Evolutionary conservation across 2,329 filamentous ascomycete species (phyloP), one percentile per base, ranked within the genome.

Genomic region (Alternaria arborescens): DNA sequence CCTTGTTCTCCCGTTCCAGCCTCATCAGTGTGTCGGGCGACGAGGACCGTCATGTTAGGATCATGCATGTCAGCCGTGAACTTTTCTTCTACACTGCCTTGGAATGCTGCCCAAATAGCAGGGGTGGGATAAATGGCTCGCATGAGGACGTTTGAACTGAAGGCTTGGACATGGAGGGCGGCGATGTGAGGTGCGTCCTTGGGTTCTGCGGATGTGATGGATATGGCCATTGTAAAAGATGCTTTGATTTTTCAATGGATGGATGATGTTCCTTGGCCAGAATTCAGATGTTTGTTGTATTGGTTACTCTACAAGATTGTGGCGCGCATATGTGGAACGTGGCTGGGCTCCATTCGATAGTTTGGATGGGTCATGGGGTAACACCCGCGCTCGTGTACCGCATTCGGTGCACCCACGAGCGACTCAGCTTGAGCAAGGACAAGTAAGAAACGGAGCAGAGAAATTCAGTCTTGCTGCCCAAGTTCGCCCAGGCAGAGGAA

Each of bases 61-160:
- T 62, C 50, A 4, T 28, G 11, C n/a, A 62, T 62, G 22, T 62
- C 60, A 16, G 43, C 44, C 20, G 41, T 32, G 22, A 58, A 8
- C 28, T 59, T 59, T 38, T 46, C 28, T 42, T 59, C 55, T n/a
- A 52, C 55, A 6, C 50, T 52, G 26, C 44, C 38, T 34, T 62
- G 41, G 16, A 53, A 48, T 7, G 55, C 55, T 10, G 46, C 20
- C 57, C 57, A 60, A 16, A 60, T 56, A n/a, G 32, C 28, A 18
- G 57, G 38, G 11, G 57, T 51, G 20, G 57, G 57, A 46, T 62
- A 58, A 20, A 62, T 62, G 26, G 55, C 51, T 24, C 51, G 55
- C 50, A 62, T 59, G 51, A 62, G 50, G 22, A 22, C 51, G 34
- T 62, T 62, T 12, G 55, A 42, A 11, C 50, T 50, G 43, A 62